Evolutionary conservation across 208 protist genomes (phyloP), one percentile per base, ranked within the genome.

Genomic region (Leishmania turanica): DNA sequence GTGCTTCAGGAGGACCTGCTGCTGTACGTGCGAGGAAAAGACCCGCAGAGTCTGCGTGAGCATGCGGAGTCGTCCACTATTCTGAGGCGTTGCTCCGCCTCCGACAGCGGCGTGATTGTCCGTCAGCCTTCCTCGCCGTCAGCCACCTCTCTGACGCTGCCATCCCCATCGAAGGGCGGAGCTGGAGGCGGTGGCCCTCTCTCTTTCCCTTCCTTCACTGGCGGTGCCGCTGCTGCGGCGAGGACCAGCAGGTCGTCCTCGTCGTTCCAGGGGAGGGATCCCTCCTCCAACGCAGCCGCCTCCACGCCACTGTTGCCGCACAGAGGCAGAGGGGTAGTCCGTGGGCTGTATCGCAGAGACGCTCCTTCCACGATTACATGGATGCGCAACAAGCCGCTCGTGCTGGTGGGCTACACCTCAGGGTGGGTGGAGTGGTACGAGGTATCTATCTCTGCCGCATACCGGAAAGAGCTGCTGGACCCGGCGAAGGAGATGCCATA

Each of bases 291-390:
- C 56, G n/a, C 34, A 21, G n/a, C 45, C 72, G n/a, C 31, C 11
- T 15, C 31, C 17, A 9, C 49, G 21, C 31, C 75, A 45, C n/a
- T 45, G 56, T 49, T 42, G 56, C 45, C 56, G 42, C 40, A 47
- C 37, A 49, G 40, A 27, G 31, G 65, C 21, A 0, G 24, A 42
- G 45, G 56, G 24, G 45, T 42, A 3, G 27, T 27, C 3, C 40
- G 49, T 64, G 56, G 54, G 24, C 65, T 37, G 40, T 49, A 47
- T 42, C 77, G 77, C 70, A 31, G 49, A 31, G 82, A 78, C 21
- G 86, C 77, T 13, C 90, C 89, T 51, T 89, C 88, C n/a, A 97
- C 94, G 19, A 93, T 97, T 65, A 97, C 92, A 27, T 97, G 94
- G 91, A 92, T 97, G 89, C 90, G 91, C 9, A 87, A 95, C 77